phyloP scores from a whole-genome alignment of 257 asterid genomes.

The Rhazya stricta region DNA sequence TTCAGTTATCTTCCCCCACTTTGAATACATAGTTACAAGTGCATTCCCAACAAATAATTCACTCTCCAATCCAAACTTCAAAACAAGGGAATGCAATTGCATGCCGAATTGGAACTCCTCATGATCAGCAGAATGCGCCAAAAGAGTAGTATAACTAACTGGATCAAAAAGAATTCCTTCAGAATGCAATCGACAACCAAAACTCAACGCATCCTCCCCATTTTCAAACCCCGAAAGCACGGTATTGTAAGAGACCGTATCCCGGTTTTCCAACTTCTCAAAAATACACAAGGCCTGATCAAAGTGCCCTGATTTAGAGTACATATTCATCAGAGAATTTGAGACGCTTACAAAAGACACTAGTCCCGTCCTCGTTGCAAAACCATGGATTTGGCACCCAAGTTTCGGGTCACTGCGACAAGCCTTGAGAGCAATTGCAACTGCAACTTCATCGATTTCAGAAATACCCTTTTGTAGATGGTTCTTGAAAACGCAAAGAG shows the following conservation, averaged over 20 bases:
- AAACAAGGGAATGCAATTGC: slow-evolving; percentile 53
- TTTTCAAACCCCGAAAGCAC: slow-evolving; percentile 65
- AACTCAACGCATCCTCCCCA: slow-evolving; percentile 47
- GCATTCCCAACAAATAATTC: slow-evolving; percentile 74
- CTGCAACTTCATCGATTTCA: slow-evolving; percentile 52
- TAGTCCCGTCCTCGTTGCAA: slow-evolving; percentile 46
- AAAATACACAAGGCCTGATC: slow-evolving; percentile 48
- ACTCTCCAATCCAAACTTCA: slow-evolving; percentile 45
- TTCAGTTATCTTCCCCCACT: slow-evolving; percentile 48
- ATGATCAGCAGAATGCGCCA: slow-evolving; percentile 57
- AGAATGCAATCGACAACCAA: slow-evolving; percentile 53
- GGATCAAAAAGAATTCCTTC: slow-evolving; percentile 58
- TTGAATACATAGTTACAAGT: slow-evolving; percentile 67
- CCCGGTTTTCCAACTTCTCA: slow-evolving; percentile 45
- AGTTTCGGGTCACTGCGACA: slow-evolving; percentile 41
- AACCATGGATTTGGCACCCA: slow-evolving; percentile 67
- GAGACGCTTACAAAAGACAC: slow-evolving; percentile 40
- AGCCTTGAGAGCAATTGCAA: slow-evolving; percentile 70
- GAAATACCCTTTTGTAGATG: slow-evolving; percentile 49
- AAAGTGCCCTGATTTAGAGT: slow-evolving; percentile 48
- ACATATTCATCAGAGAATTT: slow-evolving; percentile 85
- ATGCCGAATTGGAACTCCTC: slow-evolving; percentile 52
- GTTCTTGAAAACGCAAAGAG: slow-evolving; percentile 49
- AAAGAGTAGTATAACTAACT: slow-evolving; percentile 55
- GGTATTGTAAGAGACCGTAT: slow-evolving; percentile 74